Conservation (phyloP, 2,329 filamentous ascomycete species). For the Fusarium oligoseptatum region DNA sequence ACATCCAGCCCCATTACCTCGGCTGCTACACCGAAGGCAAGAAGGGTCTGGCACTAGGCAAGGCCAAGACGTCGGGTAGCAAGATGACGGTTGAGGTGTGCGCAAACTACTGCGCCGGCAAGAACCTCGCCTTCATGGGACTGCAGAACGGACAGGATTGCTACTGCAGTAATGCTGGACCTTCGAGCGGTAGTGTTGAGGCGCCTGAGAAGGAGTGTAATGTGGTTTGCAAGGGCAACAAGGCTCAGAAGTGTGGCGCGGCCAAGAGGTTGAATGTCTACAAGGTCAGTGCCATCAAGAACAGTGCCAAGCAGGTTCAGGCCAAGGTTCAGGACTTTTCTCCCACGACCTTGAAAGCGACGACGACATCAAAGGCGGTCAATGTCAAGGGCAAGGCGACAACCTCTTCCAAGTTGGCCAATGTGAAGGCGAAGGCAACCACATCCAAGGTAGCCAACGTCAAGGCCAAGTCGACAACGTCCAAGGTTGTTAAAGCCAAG, state of each 20-base stretch:
- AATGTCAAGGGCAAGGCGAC: neutral
- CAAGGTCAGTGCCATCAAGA: slow-evolving; percentile 16
- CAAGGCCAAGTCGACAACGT: neutral
- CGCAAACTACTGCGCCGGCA: slow-evolving; percentile 30
- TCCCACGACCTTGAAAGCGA: neutral
- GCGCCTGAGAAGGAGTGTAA: slow-evolving; percentile 22
- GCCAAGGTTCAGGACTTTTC: slow-evolving; percentile 8
- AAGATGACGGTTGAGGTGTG: slow-evolving; percentile 34
- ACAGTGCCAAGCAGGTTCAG: neutral
- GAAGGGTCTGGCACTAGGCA: slow-evolving; percentile 9
- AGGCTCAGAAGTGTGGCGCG: slow-evolving; percentile 30
- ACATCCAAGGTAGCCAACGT: neutral
- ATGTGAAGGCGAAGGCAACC: neutral
- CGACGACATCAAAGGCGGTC: neutral
- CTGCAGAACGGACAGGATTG: slow-evolving; percentile 35
- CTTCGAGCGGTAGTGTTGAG: slow-evolving; percentile 31
- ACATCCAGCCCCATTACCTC: slow-evolving; percentile 18
- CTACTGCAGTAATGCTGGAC: slow-evolving; percentile 34
- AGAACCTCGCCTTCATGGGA: slow-evolving; percentile 32
- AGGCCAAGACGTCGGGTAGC: slow-evolving; percentile 23
- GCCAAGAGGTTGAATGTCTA: slow-evolving; percentile 33
- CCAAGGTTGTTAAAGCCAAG: neutral
- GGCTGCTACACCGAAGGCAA: slow-evolving; percentile 40
- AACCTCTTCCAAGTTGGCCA: neutral
- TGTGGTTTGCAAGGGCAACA: slow-evolving; percentile 32